phyloP scores from a whole-genome alignment of 2,329 filamentous ascomycete species.

The Diaporthe caulivora region DNA sequence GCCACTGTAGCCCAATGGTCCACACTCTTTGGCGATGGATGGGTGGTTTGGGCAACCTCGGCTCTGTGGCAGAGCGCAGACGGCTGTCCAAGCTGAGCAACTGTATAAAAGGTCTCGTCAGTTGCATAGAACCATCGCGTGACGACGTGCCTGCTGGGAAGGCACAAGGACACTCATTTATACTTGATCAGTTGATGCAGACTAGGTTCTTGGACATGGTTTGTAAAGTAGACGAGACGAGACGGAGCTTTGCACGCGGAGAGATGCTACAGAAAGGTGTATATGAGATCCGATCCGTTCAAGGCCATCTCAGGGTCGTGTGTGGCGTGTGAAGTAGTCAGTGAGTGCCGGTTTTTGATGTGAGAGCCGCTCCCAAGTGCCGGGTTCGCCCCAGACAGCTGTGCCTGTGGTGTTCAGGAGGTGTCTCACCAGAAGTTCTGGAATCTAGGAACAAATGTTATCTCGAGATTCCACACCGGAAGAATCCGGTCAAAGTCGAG shows the following conservation, averaged over 20 bases:
- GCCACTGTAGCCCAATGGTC: neutral
- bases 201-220: neutral
- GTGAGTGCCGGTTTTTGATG: neutral
- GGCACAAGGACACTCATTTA: neutral
- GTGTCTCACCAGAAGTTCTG: neutral
- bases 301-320: neutral
- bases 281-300: neutral
- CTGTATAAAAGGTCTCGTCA: neutral
- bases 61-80: neutral
- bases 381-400: constrained; percentile 8
- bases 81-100: neutral
- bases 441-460: neutral
- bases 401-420: neutral
- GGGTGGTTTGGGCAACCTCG: neutral
- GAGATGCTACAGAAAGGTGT: neutral
- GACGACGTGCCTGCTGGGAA: neutral
- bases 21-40: too few species aligned
- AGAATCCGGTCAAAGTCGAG: neutral
- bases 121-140: neutral
- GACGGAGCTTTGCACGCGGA: neutral
- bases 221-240: neutral
- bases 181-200: neutral
- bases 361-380: constrained; percentile 1
- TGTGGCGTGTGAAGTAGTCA: neutral
- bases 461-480: neutral